phyloP scores from a whole-genome alignment of 345 rosid genomes.

The Eucalyptus tenuipes region DNA sequence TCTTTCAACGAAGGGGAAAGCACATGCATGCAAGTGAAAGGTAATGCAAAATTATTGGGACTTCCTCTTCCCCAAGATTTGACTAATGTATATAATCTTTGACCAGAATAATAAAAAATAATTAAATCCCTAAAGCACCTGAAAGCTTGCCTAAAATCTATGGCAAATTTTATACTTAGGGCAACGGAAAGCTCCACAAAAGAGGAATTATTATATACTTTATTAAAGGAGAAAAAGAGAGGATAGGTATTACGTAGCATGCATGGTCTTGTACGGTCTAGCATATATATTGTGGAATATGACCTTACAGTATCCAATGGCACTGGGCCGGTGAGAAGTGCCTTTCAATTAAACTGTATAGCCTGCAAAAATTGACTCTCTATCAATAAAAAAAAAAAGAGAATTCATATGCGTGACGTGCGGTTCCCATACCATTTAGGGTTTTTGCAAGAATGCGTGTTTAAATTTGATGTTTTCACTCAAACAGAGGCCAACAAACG shows the following conservation, averaged over 20 bases:
- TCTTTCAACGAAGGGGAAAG: neutral
- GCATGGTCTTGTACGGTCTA: neutral
- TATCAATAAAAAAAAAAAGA: neutral
- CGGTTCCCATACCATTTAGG: neutral
- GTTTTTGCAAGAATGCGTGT: neutral
- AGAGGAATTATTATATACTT: neutral
- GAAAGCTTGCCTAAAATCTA: neutral
- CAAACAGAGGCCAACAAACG: neutral
- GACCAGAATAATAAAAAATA: neutral
- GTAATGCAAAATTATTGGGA: neutral
- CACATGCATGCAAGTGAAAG: neutral
- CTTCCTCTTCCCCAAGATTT: neutral
- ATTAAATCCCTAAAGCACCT: neutral
- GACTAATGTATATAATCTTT: neutral
- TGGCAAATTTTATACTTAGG: neutral
- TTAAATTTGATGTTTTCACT: neutral
- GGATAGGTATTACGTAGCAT: neutral
- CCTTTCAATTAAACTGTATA: neutral
- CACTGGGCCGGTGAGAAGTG: neutral
- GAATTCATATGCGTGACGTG: neutral
- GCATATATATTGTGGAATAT: neutral
- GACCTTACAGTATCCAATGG: neutral
- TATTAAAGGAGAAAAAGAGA: neutral
- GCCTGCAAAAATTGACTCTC: neutral
- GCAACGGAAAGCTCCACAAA: neutral